Percentiles rank a stretch among this genome's conserved stretches.
Evolutionary conservation across 1,284 basidiomycete genomes (phyloP).

Genomic region (Phellinidium pouzarii): DNA sequence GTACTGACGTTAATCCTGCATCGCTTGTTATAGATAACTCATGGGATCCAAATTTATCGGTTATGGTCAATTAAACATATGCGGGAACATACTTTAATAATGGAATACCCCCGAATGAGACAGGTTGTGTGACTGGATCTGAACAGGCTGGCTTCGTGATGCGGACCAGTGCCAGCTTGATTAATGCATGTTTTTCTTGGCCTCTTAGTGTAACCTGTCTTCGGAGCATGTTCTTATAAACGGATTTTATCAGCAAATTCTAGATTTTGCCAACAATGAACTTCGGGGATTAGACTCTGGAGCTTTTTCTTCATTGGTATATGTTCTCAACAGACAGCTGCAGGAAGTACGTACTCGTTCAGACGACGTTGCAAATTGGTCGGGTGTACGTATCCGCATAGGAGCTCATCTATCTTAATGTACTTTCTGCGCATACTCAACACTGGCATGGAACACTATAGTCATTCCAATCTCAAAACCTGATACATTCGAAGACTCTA

Average conservation of each 20-base stretch:
- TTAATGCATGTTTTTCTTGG: constrained; percentile 40
- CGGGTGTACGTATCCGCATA: constrained; percentile 34
- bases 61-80: constrained; percentile 52
- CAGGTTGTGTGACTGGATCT: constrained; percentile 56
- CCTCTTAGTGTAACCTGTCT: not conserved
- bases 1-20: not conserved
- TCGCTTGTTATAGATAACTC: constrained; percentile 49
- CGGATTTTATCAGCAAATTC: constrained; percentile 35
- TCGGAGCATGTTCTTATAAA: not conserved
- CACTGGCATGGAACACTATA: constrained; percentile 19
- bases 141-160: constrained; percentile 62
- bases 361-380: constrained; percentile 64
- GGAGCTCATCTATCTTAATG: not conserved
- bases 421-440: not conserved
- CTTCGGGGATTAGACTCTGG: constrained; percentile 34
- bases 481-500: constrained; percentile 37
- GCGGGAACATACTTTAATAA: constrained; percentile 52
- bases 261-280: constrained; percentile 39
- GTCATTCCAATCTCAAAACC: constrained; percentile 48
- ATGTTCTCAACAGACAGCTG: constrained; percentile 42
- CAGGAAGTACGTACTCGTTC: constrained; percentile 42
- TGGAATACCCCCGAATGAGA: constrained; percentile 41
- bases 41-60: constrained; percentile 57
- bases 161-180: constrained; percentile 57
- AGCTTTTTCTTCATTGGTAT: constrained; percentile 36